Evolutionary conservation across 768 basidiomycete genomes (phyloP), one percentile per base, ranked within the genome.

Genomic region (Termitomyces eurrhizus): DNA sequence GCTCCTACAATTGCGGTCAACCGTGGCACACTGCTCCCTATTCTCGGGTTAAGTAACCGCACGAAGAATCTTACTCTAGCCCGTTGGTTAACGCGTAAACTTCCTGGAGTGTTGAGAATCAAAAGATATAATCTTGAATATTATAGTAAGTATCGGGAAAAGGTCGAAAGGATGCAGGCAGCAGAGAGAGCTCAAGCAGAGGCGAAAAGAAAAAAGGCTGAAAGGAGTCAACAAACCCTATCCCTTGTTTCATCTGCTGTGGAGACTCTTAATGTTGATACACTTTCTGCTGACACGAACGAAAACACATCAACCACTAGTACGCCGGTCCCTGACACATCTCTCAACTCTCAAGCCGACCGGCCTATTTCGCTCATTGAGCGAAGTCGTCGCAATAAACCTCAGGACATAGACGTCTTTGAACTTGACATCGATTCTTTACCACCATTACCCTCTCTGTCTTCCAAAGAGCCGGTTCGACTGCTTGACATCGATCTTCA

Each of bases 1-100:
- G 71, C 86, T 1, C 88, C 86, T 6, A 78, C 70, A 53, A 75
- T 91, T 35, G 68, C 81, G 3, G 70, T 90, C 45, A 88, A 83
- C 62, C 77, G 82, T 26, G 75, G 69, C 26, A 83, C 83, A 62
- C 70, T 92, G 14, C 68, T 88, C 7, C 75, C 89, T 4, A 80
- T 85, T 3, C 76, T 85, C 45, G 85, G 85, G 5, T 69, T 80
- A 42, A 80, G 82, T 37, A 89, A 88, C 64, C 77, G 82, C 48
- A 71, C 80, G 61, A 88, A 85, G 70, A 78, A 86, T 46, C 60
- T 83, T n/a, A 74, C 76, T 41, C 69, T 90, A 56, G 78, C 90
- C 76, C 76, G 80, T 33, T 92, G 88, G 82, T 70, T 89, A 37
- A 69, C 72, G 18, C 72, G 72, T 26, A 84, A 82, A 68, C 64